Percentiles rank a stretch among this genome's conserved stretches.
Evolutionary conservation across 306 rosid genomes (phyloP).

Genomic region (Acacia acuminata): DNA sequence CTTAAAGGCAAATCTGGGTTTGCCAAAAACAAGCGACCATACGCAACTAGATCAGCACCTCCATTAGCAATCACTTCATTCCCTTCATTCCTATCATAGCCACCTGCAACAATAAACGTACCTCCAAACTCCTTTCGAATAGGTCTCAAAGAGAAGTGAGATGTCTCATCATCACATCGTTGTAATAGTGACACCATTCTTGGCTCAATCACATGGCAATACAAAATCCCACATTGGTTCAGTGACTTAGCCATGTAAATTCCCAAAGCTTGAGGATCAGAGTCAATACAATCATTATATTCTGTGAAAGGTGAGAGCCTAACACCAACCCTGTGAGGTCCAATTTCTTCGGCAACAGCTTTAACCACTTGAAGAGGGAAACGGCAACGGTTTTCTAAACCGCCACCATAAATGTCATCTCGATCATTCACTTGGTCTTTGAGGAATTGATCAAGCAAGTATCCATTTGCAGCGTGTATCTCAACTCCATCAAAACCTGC

Average conservation of each 20-base stretch:
- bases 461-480: slow-evolving; percentile 58
- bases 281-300: slow-evolving; percentile 57
- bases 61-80: slow-evolving; percentile 35
- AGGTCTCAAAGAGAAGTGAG: slow-evolving; percentile 37
- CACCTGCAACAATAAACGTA: slow-evolving; percentile 65
- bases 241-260: slow-evolving; percentile 48
- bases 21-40: slow-evolving; percentile 56
- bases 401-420: slow-evolving; percentile 45
- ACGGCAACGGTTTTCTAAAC: slow-evolving; percentile 63
- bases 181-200: slow-evolving; percentile 49
- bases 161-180: slow-evolving; percentile 21
- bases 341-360: slow-evolving; percentile 52
- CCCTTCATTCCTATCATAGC: slow-evolving; percentile 48
- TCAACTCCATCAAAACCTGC: slow-evolving; percentile 64
- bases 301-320: slow-evolving; percentile 71
- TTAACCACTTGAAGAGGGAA: slow-evolving; percentile 57
- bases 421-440: slow-evolving; percentile 49
- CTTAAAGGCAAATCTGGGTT: slow-evolving; percentile 63
- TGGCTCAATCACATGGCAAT: slow-evolving; percentile 68
- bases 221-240: slow-evolving; percentile 45
- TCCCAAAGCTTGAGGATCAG: slow-evolving; percentile 63
- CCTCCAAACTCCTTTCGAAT: slow-evolving; percentile 55
- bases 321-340: slow-evolving; percentile 66
- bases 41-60: slow-evolving; percentile 53
- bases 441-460: slow-evolving; percentile 53